These are phyloP conservation scores for Wilcoxina mikolae DNA, from an alignment of 495 filamentous ascomycete species.

Conservation along the genomic window DNA sequence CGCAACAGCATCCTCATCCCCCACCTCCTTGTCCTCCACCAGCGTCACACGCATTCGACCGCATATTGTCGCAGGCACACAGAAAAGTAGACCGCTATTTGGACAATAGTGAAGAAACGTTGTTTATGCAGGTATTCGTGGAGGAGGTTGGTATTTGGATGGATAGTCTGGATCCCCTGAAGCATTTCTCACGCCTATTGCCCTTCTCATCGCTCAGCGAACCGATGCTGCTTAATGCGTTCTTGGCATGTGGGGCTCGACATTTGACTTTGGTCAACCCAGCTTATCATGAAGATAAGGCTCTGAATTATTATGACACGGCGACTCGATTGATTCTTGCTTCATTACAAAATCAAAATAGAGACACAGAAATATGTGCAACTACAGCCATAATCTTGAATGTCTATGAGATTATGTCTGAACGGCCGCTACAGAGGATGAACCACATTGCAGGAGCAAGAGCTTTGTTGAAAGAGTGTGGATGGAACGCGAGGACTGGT, in stretches of 20 bases:
- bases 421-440: slow-evolving; percentile 57
- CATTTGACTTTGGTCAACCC: slow-evolving; percentile 61
- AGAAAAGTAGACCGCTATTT: slow-evolving; percentile 44
- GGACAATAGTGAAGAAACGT: slow-evolving; percentile 56
- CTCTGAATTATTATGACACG: slow-evolving; percentile 65
- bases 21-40: slow-evolving; percentile 17
- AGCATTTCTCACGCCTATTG: slow-evolving; percentile 74
- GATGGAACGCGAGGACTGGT: slow-evolving; percentile 66
- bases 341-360: slow-evolving; percentile 55
- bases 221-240: slow-evolving; percentile 82
- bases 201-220: slow-evolving; percentile 69
- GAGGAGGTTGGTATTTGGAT: slow-evolving; percentile 89
- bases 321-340: slow-evolving; percentile 60
- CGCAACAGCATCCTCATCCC: slow-evolving; percentile 5
- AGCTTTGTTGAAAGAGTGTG: slow-evolving; percentile 78
- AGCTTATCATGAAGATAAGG: slow-evolving; percentile 58
- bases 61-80: slow-evolving; percentile 24
- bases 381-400: slow-evolving; percentile 77
- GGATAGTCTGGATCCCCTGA: slow-evolving; percentile 75
- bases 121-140: slow-evolving; percentile 80
- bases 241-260: slow-evolving; percentile 76
- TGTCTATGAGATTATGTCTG: slow-evolving; percentile 83
- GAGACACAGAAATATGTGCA: slow-evolving; percentile 76
- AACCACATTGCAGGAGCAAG: slow-evolving; percentile 78
- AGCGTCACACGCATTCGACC: slow-evolving; percentile 24